Percentiles rank a stretch among this genome's conserved stretches.
phyloP scores from a whole-genome alignment of 495 filamentous ascomycete species.

The Apiosordaria backusii region DNA sequence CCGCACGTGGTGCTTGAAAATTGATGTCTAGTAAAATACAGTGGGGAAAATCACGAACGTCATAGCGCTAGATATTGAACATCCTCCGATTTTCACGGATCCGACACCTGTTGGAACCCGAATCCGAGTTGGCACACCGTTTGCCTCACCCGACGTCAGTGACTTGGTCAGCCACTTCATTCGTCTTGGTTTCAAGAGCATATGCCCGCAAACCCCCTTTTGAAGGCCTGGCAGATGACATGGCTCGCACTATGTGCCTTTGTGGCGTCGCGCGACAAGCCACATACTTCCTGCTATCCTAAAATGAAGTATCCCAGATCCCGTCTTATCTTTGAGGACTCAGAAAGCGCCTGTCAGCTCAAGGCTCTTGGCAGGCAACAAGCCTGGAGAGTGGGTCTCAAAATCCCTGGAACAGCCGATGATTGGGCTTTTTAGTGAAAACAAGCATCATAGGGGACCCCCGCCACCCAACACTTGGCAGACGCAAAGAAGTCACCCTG shows the following conservation, averaged over 20 bases:
- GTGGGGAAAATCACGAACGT: not conserved
- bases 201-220: not conserved
- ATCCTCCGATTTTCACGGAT: not conserved
- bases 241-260: constrained; percentile 4
- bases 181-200: not conserved
- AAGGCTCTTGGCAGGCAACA: not conserved
- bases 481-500: not conserved
- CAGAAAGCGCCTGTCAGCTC: not conserved
- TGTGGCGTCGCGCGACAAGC: constrained; percentile 3
- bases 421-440: too few relatives aligned
- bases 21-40: not conserved
- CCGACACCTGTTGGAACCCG: not conserved
- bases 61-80: not conserved
- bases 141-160: not conserved
- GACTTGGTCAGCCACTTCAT: not conserved
- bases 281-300: not conserved
- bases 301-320: not conserved
- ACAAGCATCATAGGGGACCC: not conserved
- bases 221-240: constrained; percentile 2
- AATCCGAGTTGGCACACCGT: not conserved
- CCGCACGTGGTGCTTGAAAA: not conserved
- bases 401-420: not conserved
- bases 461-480: not conserved
- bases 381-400: not conserved
- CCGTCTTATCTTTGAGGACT: not conserved